Percentiles rank a stretch among this genome's conserved stretches.
Evolutionary conservation across 2,329 filamentous ascomycete genomes (phyloP).

Genomic region (Coccinonectria pachysandricola): DNA sequence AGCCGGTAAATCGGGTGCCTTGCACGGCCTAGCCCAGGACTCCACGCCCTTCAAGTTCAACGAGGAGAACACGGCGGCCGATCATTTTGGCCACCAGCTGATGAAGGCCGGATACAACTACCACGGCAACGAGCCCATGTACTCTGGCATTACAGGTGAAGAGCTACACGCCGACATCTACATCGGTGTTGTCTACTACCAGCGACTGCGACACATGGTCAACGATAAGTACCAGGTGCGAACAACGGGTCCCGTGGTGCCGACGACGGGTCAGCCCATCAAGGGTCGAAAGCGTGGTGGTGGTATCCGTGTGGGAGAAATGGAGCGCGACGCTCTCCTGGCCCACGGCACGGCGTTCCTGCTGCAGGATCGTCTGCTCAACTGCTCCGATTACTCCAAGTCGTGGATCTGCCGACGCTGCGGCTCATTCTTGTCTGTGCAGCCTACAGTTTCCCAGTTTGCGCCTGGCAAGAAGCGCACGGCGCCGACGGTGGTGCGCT

Average conservation of each 20-base stretch:
- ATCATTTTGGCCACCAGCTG: constrained; percentile 94
- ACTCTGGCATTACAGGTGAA: constrained; percentile 90
- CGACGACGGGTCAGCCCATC: constrained; percentile 88
- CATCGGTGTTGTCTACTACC: constrained; percentile 95
- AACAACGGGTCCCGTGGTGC: constrained; percentile 86
- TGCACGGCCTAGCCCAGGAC: constrained; percentile 94
- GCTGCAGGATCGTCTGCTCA: constrained; percentile 88
- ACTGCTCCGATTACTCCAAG: constrained; percentile 88
- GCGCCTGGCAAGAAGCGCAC: constrained; percentile 50
- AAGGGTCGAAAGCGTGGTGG: constrained; percentile 94
- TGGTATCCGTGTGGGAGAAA: constrained; percentile 97
- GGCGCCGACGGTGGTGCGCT: constrained; percentile 63
- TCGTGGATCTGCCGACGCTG: constrained; percentile 85
- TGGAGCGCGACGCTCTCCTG: constrained; percentile 92
- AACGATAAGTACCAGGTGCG: constrained; percentile 99
- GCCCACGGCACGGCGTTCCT: constrained; percentile 93
- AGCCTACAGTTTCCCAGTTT: constrained; percentile 63
- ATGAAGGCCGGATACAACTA: constrained; percentile 95
- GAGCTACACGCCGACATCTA: constrained; percentile 94
- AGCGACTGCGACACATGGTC: constrained; percentile 96
- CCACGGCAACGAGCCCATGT: constrained; percentile 97
- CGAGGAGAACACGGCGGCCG: constrained; percentile 80
- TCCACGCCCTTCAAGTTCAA: constrained; percentile 92
- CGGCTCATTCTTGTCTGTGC: constrained; percentile 82
- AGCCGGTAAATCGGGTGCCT: constrained; percentile 84